phyloP scores from a whole-genome alignment of 371 early-diverging fungal species.

The Mucor saturninus region DNA sequence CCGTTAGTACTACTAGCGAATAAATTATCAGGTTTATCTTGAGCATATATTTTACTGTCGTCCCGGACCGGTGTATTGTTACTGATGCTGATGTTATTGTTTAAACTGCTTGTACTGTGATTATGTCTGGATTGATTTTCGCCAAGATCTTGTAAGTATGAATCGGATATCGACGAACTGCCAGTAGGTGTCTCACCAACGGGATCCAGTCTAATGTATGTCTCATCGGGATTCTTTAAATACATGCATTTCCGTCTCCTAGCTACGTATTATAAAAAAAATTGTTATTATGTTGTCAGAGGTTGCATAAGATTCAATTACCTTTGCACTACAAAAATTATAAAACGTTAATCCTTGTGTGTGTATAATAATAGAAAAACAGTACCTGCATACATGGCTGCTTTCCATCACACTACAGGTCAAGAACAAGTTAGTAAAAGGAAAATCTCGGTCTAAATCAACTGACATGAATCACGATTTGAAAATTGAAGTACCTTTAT shows the following conservation, averaged over 20 bases:
- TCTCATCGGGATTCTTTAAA: constrained; percentile 53
- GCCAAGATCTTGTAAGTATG: constrained; percentile 33
- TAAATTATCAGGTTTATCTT: constrained; percentile 33
- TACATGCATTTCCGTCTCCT: constrained; percentile 53
- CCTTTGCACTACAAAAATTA: constrained; percentile 51
- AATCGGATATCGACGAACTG: constrained; percentile 20
- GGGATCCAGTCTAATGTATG: constrained; percentile 51
- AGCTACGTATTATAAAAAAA: constrained; percentile 28
- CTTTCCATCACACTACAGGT: constrained; percentile 51
- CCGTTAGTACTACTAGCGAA: constrained; percentile 25
- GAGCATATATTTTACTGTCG: constrained; percentile 25
- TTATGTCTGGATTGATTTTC: constrained; percentile 21
- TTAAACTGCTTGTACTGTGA: neutral
- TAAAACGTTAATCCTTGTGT: neutral
- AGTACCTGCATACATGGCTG: constrained; percentile 62
- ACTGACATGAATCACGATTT: neutral
- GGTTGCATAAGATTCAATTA: constrained; percentile 12
- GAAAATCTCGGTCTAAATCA: neutral
- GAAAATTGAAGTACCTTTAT: constrained; percentile 40
- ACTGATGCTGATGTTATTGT: constrained; percentile 4
- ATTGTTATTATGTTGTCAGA: neutral
- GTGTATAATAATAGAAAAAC: constrained; percentile 7
- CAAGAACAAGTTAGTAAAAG: neutral
- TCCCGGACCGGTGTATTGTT: neutral
- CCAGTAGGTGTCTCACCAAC: constrained; percentile 18